phyloP scores from a whole-genome alignment of 495 filamentous ascomycete species.

The Aspergillus haitiensis region DNA sequence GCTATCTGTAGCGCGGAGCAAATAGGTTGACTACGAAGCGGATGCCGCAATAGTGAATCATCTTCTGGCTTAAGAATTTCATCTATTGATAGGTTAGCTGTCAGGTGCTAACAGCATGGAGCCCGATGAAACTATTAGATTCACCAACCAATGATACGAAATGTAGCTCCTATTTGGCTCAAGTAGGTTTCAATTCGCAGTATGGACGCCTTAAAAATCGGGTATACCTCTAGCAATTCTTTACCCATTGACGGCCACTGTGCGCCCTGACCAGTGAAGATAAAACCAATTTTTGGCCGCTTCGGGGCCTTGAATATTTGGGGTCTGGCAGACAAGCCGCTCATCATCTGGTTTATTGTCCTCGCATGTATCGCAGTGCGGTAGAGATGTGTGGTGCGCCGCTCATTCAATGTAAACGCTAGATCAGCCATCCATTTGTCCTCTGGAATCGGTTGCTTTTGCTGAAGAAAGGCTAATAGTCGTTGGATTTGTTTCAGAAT shows the following conservation, averaged over 20 bases:
- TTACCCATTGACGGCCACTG: constrained; percentile 44
- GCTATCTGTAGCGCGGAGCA: constrained; percentile 44
- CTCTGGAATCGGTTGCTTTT: not conserved
- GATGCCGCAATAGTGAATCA: not conserved
- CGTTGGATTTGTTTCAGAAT: constrained; percentile 11
- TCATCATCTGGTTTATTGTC: constrained; percentile 11
- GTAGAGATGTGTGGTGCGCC: constrained; percentile 28
- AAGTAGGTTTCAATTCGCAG: constrained; percentile 21
- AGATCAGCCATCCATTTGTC: constrained; percentile 26
- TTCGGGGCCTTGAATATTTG: constrained; percentile 29
- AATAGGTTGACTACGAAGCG: constrained; percentile 33
- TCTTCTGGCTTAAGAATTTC: constrained; percentile 2
- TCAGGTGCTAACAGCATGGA: not conserved
- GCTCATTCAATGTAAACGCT: constrained; percentile 33
- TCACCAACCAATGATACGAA: constrained; percentile 9
- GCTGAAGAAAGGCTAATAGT: constrained; percentile 17
- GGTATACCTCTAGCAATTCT: constrained; percentile 29
- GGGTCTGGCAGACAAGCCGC: constrained; percentile 26
- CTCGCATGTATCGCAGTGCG: constrained; percentile 23
- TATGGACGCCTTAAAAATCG: constrained; percentile 28
- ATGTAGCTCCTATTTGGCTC: constrained; percentile 16
- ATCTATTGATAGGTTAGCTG: not conserved
- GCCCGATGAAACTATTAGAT: not conserved
- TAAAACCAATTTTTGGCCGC: constrained; percentile 26
- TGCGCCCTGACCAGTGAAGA: constrained; percentile 47